Conservation (phyloP, 2,329 filamentous ascomycete species). For the Tolypocladium ophioglossoides region DNA sequence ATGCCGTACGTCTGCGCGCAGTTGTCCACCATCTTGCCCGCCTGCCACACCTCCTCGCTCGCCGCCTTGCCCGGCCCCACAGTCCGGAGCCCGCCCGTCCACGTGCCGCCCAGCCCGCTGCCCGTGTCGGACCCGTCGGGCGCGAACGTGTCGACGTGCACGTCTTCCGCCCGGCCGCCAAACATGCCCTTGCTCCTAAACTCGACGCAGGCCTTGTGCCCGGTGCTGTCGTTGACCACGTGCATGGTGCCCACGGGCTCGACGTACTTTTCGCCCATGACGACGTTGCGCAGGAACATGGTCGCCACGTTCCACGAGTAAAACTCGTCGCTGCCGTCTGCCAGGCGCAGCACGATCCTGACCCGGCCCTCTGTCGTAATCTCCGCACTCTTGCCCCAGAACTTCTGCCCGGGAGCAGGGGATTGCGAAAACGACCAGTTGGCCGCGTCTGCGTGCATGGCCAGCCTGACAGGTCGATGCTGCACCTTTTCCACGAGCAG, state of each 20-base stretch:
- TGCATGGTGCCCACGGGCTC: conserved; percentile 89
- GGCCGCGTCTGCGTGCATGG: conserved; percentile 81
- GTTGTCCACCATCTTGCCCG: conserved; percentile 67
- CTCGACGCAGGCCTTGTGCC: conserved; percentile 73
- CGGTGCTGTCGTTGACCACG: conserved; percentile 72
- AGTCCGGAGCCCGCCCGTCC: conserved; percentile 65
- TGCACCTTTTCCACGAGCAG: conserved; percentile 93
- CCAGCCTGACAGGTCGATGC: conserved; percentile 84
- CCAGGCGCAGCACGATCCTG: conserved; percentile 58
- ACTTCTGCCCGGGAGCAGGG: conserved; percentile 85
- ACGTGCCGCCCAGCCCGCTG: conserved; percentile 66
- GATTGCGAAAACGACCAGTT: conserved; percentile 83
- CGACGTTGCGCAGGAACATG: conserved; percentile 88
- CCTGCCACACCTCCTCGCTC: conserved; percentile 66
- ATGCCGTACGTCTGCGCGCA: conserved; percentile 75
- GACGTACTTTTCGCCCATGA: conserved; percentile 96
- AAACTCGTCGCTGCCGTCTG: conserved; percentile 61
- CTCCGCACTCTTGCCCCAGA: conserved; percentile 96
- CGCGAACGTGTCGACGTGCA: conserved; percentile 64
- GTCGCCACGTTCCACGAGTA: conserved; percentile 87
- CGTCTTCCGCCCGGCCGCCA: conserved; percentile 85
- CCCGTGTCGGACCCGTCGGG: conserved; percentile 54
- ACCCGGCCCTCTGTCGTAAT: conserved; percentile 86
- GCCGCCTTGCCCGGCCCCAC: conserved; percentile 51
- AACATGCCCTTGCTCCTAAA: conserved; percentile 98